Conservation (phyloP, 768 basidiomycete genomes). For the Boletus rubroflammeus region DNA sequence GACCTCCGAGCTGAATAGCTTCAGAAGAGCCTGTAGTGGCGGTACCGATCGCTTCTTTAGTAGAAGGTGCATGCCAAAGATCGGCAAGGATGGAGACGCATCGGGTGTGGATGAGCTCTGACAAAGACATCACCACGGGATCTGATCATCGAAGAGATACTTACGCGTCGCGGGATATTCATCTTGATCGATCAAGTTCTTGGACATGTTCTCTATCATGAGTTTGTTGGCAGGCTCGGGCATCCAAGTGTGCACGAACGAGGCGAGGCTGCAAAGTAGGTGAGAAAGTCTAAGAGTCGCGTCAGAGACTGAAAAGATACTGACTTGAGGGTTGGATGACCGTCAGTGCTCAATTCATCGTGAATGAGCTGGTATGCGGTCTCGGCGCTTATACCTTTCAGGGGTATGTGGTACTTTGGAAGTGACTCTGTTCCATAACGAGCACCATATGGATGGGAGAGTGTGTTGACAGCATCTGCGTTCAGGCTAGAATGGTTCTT, state of each 20-base stretch:
- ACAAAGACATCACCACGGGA: not conserved
- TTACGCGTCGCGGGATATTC: constrained; percentile 61
- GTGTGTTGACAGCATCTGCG: constrained; percentile 28
- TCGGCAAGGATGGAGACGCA: constrained; percentile 57
- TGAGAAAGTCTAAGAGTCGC: not conserved
- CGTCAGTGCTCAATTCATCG: constrained; percentile 59
- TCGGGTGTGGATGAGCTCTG: constrained; percentile 43
- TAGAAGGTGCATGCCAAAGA: constrained; percentile 62
- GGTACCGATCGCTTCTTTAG: constrained; percentile 56
- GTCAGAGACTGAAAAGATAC: not conserved
- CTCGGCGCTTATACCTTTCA: constrained; percentile 56
- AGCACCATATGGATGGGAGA: constrained; percentile 51
- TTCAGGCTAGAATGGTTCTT: constrained; percentile 35
- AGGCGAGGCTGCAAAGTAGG: constrained; percentile 42
- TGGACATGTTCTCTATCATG: constrained; percentile 61
- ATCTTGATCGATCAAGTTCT: constrained; percentile 68
- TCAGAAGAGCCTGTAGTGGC: constrained; percentile 71
- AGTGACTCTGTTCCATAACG: constrained; percentile 66
- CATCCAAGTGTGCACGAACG: constrained; percentile 69
- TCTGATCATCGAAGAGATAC: not conserved
- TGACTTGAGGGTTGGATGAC: constrained; percentile 50
- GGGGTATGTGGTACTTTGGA: constrained; percentile 65
- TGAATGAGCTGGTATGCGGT: constrained; percentile 54
- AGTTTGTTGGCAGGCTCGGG: constrained; percentile 48
- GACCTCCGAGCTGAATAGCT: constrained; percentile 69